Conservation (phyloP, 768 basidiomycete genomes). For the Pulveroboletus sp. region DNA sequence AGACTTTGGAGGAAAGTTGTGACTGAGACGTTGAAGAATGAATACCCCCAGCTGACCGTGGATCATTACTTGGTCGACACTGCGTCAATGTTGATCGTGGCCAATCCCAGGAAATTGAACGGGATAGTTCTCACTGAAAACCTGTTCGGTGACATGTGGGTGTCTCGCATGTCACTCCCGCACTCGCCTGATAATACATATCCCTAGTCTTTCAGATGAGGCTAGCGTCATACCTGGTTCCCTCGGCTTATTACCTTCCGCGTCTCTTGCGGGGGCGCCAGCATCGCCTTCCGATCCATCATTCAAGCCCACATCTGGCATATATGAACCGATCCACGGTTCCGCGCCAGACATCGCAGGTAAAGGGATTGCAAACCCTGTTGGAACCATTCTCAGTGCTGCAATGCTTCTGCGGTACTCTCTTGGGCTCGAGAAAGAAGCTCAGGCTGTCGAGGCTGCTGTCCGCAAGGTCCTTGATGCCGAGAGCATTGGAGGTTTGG, state of each 20-base stretch:
- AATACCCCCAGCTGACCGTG: slow-evolving; percentile 84
- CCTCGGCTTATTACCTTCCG: slow-evolving; percentile 92
- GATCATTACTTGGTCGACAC: slow-evolving; percentile 95
- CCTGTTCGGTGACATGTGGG: slow-evolving; percentile 96
- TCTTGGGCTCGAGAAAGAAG: slow-evolving; percentile 82
- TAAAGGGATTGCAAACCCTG: slow-evolving; percentile 88
- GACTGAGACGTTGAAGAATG: slow-evolving; percentile 74
- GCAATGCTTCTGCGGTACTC: slow-evolving; percentile 95
- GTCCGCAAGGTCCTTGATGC: slow-evolving; percentile 86
- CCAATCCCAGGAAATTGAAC: slow-evolving; percentile 88
- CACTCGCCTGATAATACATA: background rate
- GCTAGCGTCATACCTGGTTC: slow-evolving; percentile 97
- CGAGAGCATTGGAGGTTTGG: slow-evolving; percentile 64
- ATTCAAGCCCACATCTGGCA: slow-evolving; percentile 77
- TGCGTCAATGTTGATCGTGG: slow-evolving; percentile 93
- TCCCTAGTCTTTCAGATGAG: slow-evolving; percentile 86
- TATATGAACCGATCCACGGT: slow-evolving; percentile 98
- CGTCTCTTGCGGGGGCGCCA: slow-evolving; percentile 90
- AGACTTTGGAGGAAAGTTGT: slow-evolving; percentile 94
- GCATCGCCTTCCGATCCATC: slow-evolving; percentile 48
- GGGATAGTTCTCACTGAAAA: slow-evolving; percentile 96
- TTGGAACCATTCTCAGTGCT: slow-evolving; percentile 92
- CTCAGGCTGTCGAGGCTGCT: slow-evolving; percentile 84
- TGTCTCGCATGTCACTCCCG: slow-evolving; percentile 7
- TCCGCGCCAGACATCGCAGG: slow-evolving; percentile 97